Evolutionary conservation across 1,139 yeast species (phyloP), one percentile per base, ranked within the genome.

Genomic region (Pichia sp.): DNA sequence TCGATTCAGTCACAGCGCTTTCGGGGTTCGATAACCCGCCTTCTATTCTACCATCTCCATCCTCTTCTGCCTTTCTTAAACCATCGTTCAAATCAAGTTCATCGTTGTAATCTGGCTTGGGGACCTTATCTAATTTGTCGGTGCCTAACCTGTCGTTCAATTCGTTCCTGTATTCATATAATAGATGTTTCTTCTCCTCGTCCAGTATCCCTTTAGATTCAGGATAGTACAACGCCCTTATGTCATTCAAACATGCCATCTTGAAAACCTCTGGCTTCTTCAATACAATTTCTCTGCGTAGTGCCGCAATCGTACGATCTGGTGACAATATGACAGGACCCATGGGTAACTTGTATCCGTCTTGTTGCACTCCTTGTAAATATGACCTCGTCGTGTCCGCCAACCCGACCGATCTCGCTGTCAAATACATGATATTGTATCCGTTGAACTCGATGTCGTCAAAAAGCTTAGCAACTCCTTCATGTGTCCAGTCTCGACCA

Each of bases 401-500:
- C 63, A 88, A 95, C 0, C 99, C 99, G 1, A 89, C 96, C 6
- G 96, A 85, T 60, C 99, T 76, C 0, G 99, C 96, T 0, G 99
- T 95, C 60, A 95, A 74, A 67, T 95, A 95, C 79, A 95, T 78
- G 52, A 95, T 85, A 64, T 93, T 90, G 72, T 93, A 95, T 1
- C 99, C 99, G 66, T 95, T 95, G 53, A 78, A 74, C 46, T 78
- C 68, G 57, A 95, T 93, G 67, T 95, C 99, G 26, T 82, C 83
- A 67, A 91, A 95, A 55, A 95, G 73, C 61, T 83, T 85, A 2
- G 97, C 96, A 42, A 95, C 99, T 23, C 99, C 99, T 1, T 84
- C 80, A 66, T 95, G 99, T 0, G 99, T 95, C 99, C 99, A 95
- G 70, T 95, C 99, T 60, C 90, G 80, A 2, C 99, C 99, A 47